Evolutionary conservation across 1,284 basidiomycete genomes (phyloP).

Genomic region (Trichosporon inkin): DNA sequence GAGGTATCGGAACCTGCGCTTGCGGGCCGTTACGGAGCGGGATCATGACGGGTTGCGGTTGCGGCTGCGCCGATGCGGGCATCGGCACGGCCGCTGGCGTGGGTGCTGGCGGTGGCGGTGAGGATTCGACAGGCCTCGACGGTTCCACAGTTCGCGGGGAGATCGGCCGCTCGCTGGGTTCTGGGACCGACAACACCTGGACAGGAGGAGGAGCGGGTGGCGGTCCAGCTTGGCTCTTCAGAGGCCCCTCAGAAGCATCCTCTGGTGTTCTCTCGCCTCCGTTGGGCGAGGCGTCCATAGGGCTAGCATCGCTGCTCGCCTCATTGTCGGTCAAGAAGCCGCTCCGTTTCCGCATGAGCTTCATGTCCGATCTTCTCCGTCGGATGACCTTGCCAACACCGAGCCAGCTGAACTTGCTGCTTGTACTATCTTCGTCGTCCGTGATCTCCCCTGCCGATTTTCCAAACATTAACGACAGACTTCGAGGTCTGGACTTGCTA

Average conservation of each 20-base stretch:
- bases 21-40: background rate
- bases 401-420: conserved; percentile 42
- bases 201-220: too few species aligned
- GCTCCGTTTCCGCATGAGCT: conserved; percentile 19
- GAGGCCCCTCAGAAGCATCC: background rate
- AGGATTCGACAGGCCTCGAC: too few species aligned
- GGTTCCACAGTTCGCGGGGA: too few species aligned
- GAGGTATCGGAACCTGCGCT: background rate
- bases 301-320: conserved; percentile 6
- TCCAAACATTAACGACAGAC: conserved; percentile 40
- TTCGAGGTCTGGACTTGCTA: conserved; percentile 31
- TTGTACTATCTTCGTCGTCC: conserved; percentile 17
- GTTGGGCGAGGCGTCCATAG: background rate
- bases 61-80: background rate
- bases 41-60: background rate
- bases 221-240: too few species aligned
- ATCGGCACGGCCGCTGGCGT: too few species aligned
- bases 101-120: too few species aligned
- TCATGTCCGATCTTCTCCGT: conserved; percentile 33
- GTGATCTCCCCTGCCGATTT: conserved; percentile 17
- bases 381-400: conserved; percentile 37
- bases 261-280: background rate
- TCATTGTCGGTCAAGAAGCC: conserved; percentile 16
- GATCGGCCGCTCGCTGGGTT: too few species aligned
- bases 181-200: too few species aligned